phyloP scores from a whole-genome alignment of 148 eudicot species.

The Talinum fruticosum region DNA sequence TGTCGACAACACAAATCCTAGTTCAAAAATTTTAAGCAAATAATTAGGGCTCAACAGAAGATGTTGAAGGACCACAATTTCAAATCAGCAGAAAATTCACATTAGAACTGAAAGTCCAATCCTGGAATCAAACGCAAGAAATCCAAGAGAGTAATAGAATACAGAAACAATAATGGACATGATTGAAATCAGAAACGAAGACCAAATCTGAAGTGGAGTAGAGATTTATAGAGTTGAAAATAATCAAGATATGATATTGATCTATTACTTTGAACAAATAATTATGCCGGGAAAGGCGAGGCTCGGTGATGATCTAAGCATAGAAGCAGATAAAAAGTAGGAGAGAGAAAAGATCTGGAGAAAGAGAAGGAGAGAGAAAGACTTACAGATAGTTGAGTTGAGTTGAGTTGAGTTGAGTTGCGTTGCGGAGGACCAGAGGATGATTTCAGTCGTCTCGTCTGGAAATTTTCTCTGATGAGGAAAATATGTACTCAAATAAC shows the following conservation, averaged over 20 bases:
- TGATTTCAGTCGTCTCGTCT: not conserved
- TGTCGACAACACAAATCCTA: not conserved
- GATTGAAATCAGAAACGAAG: not conserved
- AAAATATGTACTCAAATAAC: not conserved
- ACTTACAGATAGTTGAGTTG: not conserved
- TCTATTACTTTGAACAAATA: not conserved
- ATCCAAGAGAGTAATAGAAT: not conserved
- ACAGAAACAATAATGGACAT: not conserved
- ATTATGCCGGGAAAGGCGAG: not conserved
- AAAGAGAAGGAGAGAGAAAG: not conserved
- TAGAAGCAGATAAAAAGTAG: not conserved
- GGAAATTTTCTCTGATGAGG: not conserved
- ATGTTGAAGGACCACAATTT: not conserved
- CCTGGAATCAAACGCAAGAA: not conserved
- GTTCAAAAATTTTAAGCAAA: not conserved
- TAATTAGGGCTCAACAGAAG: not conserved
- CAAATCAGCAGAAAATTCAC: not conserved
- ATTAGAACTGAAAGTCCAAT: not conserved
- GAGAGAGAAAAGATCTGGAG: not conserved
- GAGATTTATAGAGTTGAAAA: not conserved
- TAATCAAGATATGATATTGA: not conserved
- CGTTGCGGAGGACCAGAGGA: constrained; percentile 2
- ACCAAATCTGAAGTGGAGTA: not conserved
- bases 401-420: not conserved
- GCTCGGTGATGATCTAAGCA: not conserved